Conservation (phyloP, 306 rosid genomes). For the Malus sieversii region DNA sequence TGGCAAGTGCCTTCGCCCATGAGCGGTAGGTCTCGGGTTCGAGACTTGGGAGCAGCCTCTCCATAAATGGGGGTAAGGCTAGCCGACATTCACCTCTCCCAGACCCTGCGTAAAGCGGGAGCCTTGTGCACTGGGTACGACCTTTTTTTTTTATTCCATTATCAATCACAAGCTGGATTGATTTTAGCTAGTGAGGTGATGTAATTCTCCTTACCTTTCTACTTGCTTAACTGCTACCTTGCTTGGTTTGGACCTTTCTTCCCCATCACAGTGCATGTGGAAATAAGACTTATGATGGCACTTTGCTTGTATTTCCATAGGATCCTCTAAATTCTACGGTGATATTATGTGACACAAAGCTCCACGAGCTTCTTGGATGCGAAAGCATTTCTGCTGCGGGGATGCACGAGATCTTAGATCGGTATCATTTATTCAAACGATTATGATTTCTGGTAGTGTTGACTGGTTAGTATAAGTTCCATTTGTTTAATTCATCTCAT, state of each 20-base stretch:
- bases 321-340: slow-evolving; percentile 66
- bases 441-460: too few species aligned
- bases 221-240: neutral
- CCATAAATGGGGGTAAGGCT: too few species aligned
- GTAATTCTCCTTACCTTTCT: neutral
- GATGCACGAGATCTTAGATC: neutral
- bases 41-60: too few species aligned
- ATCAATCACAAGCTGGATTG: neutral
- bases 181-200: neutral
- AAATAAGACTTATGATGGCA: neutral
- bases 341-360: slow-evolving; percentile 67
- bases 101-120: too few species aligned
- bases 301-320: slow-evolving; percentile 22
- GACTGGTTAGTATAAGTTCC: too few species aligned
- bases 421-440: too few species aligned
- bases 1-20: too few species aligned
- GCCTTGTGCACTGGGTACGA: too few species aligned
- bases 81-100: too few species aligned
- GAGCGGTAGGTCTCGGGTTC: too few species aligned
- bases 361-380: slow-evolving; percentile 62
- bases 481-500: too few species aligned
- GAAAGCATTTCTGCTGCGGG: slow-evolving; percentile 71
- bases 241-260: neutral
- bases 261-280: neutral
- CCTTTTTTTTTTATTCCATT: neutral